phyloP scores from a whole-genome alignment of 75 land plant genomes.

The Isoetes taiwanensis region DNA sequence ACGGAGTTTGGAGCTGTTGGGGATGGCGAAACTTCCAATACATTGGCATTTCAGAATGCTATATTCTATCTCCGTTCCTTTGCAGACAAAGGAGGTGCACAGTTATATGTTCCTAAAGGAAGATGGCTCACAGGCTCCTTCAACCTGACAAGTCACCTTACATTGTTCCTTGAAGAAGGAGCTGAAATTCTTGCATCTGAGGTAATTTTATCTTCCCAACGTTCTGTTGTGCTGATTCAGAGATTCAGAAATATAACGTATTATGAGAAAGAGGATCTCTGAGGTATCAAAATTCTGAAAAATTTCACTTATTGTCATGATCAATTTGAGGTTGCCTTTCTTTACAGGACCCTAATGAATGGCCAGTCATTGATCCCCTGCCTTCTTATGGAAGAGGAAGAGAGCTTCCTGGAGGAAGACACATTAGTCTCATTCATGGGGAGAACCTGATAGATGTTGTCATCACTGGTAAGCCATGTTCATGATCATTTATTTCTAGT shows the following conservation, averaged over 20 bases:
- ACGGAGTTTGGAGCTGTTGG: constrained; percentile 64
- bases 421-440: constrained; percentile 56
- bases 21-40: constrained; percentile 42
- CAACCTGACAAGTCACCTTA: constrained; percentile 59
- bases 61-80: constrained; percentile 30
- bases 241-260: too few relatives aligned
- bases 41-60: constrained; percentile 45
- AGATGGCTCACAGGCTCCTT: constrained; percentile 50
- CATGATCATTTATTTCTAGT: too few relatives aligned
- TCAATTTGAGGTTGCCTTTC: too few relatives aligned
- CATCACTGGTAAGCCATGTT: constrained; percentile 46
- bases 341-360: constrained; percentile 42
- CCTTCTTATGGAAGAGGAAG: constrained; percentile 84
- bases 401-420: constrained; percentile 66
- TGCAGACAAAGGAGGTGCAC: constrained; percentile 34
- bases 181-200: constrained; percentile 50
- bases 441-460: constrained; percentile 54
- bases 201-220: too few relatives aligned
- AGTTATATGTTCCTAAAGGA: constrained; percentile 47
- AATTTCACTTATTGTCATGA: too few relatives aligned
- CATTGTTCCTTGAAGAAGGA: constrained; percentile 37
- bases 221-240: too few relatives aligned
- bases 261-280: too few relatives aligned
- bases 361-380: constrained; percentile 58
- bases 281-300: too few relatives aligned